Percentiles rank a stretch among this genome's conserved stretches.
These are phyloP conservation scores for Hypoxylon sp. DNA, from an alignment of 2,329 filamentous ascomycete species.

Conservation along the genomic window DNA sequence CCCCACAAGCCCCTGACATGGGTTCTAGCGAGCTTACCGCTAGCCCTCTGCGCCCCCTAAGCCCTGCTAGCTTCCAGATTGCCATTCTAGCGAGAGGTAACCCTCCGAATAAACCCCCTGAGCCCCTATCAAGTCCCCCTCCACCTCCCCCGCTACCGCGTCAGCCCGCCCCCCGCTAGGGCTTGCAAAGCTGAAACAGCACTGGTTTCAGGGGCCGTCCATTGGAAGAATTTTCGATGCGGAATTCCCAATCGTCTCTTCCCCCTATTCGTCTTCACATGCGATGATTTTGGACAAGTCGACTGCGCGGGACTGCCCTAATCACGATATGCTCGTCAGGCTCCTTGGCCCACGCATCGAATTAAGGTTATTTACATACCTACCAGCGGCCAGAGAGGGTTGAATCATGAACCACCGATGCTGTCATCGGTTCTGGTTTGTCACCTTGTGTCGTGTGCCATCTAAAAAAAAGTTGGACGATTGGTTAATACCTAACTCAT, in stretches of 20 bases:
- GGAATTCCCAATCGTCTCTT: slow-evolving; percentile 1
- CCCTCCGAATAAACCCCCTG: too few relatives aligned
- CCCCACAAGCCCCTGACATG: slow-evolving; percentile 12
- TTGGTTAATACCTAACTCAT: too few relatives aligned
- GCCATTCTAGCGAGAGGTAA: slow-evolving; percentile 32
- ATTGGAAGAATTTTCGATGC: slow-evolving; percentile 12
- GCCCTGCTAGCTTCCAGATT: too few relatives aligned
- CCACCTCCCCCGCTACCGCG: too few relatives aligned
- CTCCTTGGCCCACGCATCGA: slow-evolving; percentile 4
- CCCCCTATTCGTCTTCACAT: neutral
- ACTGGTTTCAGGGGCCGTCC: slow-evolving; percentile 28
- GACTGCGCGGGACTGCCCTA: too few relatives aligned
- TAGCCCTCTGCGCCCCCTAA: too few relatives aligned
- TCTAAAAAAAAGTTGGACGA: neutral
- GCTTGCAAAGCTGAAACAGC: slow-evolving; percentile 28
- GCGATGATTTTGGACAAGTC: neutral
- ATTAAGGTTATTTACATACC: slow-evolving; percentile 10
- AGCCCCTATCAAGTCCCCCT: too few relatives aligned
- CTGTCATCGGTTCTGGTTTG: slow-evolving; percentile 1
- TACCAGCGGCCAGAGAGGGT: slow-evolving; percentile 2
- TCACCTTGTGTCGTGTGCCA: neutral
- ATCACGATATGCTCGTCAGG: neutral
- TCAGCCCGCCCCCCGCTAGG: slow-evolving; percentile 14
- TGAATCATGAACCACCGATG: slow-evolving; percentile 14
- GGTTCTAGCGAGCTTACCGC: too few relatives aligned